Evolutionary conservation across 768 basidiomycete species (phyloP), one percentile per base, ranked within the genome.

Genomic region (Dentipellis sp.): DNA sequence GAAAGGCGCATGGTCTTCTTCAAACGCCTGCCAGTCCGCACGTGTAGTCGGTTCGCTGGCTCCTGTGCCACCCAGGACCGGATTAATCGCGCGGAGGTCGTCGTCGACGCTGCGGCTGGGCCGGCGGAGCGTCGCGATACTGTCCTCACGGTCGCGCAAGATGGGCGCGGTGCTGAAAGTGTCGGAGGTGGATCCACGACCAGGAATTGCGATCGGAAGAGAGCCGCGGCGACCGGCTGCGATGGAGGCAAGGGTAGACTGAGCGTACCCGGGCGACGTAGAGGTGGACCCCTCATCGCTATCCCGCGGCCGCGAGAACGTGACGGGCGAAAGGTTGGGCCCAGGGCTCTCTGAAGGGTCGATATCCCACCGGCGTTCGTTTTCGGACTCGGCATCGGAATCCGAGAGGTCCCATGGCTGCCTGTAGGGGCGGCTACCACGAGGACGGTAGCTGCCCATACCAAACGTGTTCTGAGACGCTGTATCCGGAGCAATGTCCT

Each of bases 41-140:
- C 54, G 54, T 35, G 34, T 47, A 16, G 17, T 47, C 34, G 47
- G 54, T 14, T 49, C 47, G 46, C 45, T 49, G 22, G 34, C 12
- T 23, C 34, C 46, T n/a, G 19, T 9, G n/a, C 34, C 45, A 14
- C 34, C 29, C 34, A 36, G 8, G 11, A 6, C 54, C 10, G 46
- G 29, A 17, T 37, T 48, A 5, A 36, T 17, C 10, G 54, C 16
- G 22, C 54, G 54, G 6, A 55, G 19, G 12, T 55, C 45, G 46
- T 55, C 54, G 45, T 55, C 54, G 23, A 55, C 22, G 46, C 54
- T 55, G 45, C 54, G 54, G 46, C 54, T 55, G 29, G 42, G 54
- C 34, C 54, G 54, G 5, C 54, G 54, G 16, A 55, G 46, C 34
- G 54, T 55, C 12, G 46, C 46, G n/a, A 55, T 29, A n/a, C 45